Evolutionary conservation across 2,329 filamentous ascomycete species (phyloP).

Genomic region (Ascomycota sp.): DNA sequence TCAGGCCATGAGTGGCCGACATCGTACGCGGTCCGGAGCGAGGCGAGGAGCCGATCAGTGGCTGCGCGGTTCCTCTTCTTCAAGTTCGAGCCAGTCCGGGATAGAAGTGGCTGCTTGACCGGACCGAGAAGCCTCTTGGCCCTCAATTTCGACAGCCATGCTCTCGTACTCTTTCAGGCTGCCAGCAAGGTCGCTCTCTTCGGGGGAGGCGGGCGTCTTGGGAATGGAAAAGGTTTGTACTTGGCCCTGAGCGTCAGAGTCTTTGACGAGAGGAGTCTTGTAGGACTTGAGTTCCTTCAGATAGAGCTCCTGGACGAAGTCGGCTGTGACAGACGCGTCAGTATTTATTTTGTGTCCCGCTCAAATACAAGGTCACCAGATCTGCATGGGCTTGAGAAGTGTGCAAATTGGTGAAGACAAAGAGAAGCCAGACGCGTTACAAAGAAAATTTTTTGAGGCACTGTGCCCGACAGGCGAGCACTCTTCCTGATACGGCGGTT

Average conservation of each 20-base stretch:
- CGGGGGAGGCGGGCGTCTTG: constrained; percentile 67
- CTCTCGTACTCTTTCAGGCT: constrained; percentile 88
- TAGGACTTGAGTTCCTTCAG: constrained; percentile 88
- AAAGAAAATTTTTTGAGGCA: too few species aligned
- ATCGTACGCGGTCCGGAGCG: not conserved
- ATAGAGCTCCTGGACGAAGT: constrained; percentile 95
- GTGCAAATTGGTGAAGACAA: too few species aligned
- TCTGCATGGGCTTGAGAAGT: too few species aligned
- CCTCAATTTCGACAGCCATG: constrained; percentile 88
- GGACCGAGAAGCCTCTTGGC: constrained; percentile 46
- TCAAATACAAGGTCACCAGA: too few species aligned
- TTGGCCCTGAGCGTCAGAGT: constrained; percentile 70
- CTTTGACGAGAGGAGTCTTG: constrained; percentile 70
- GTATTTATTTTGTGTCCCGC: too few species aligned
- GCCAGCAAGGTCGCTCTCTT: constrained; percentile 81
- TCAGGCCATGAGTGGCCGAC: too few species aligned
- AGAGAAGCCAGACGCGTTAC: too few species aligned
- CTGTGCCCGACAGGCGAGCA: too few species aligned
- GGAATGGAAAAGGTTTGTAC: constrained; percentile 75
- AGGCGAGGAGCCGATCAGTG: constrained; percentile 19
- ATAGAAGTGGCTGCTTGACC: constrained; percentile 35
- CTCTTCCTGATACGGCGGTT: too few species aligned
- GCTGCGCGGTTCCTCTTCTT: constrained; percentile 33
- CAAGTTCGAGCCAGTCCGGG: constrained; percentile 67
- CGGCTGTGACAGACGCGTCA: constrained; percentile 36